Conservation (phyloP, 805 yeast genomes). For the Candida loeiensis region DNA sequence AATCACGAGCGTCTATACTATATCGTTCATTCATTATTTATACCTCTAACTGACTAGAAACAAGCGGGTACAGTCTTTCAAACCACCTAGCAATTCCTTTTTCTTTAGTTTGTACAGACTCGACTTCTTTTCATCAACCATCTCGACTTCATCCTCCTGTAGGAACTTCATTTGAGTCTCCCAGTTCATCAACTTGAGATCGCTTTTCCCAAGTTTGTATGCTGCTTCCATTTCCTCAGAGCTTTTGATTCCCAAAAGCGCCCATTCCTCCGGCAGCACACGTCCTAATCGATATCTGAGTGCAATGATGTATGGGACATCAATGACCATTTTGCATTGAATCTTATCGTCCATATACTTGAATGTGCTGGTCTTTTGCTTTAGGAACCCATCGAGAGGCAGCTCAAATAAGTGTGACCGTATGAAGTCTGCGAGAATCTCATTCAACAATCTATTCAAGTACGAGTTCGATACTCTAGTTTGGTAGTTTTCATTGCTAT, state of each 20-base stretch:
- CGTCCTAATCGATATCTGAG: slow-evolving; percentile 5
- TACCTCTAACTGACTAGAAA: slow-evolving; percentile 6
- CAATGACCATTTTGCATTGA: slow-evolving; percentile 8
- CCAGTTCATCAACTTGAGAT: slow-evolving; percentile 7
- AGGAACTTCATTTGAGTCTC: slow-evolving; percentile 3
- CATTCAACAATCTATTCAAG: slow-evolving; percentile 11
- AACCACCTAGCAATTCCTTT: slow-evolving; percentile 9
- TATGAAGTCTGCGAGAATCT: slow-evolving; percentile 6
- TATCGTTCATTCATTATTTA: too few species aligned
- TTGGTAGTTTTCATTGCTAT: slow-evolving; percentile 13
- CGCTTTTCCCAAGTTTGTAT: slow-evolving; percentile 4
- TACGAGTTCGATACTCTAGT: slow-evolving; percentile 14
- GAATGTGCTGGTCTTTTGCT: slow-evolving; percentile 2
- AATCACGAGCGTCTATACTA: too few species aligned
- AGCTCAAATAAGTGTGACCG: slow-evolving; percentile 8
- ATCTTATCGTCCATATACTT: slow-evolving; percentile 8
- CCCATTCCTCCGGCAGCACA: slow-evolving; percentile 4
- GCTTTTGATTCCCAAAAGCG: slow-evolving; percentile 5
- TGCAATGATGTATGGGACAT: slow-evolving; percentile 6
- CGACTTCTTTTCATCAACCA: slow-evolving; percentile 10
- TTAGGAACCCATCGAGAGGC: slow-evolving; percentile 8
- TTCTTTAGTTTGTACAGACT: slow-evolving; percentile 9
- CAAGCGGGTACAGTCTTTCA: slow-evolving; percentile 9
- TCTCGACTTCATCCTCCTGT: slow-evolving; percentile 6
- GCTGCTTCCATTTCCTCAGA: slow-evolving; percentile 5